Percentiles rank a stretch among this genome's conserved stretches.
phyloP scores from a whole-genome alignment of 352 stramenopile species.

The Pythium aquatile region DNA sequence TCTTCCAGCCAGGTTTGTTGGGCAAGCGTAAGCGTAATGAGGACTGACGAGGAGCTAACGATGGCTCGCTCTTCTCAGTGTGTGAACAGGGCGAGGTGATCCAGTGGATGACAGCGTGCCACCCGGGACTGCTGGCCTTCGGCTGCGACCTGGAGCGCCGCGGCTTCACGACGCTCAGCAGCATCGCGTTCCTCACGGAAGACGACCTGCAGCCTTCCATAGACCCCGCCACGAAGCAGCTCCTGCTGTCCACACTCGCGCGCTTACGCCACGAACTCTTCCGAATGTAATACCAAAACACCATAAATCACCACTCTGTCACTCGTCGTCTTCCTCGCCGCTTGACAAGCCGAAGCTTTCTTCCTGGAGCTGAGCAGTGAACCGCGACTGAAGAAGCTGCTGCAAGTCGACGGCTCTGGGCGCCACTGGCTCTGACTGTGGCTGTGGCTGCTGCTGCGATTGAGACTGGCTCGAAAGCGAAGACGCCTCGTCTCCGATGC shows the following conservation, averaged over 20 bases:
- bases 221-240: slow-evolving; percentile 35
- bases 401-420: slow-evolving; percentile 19
- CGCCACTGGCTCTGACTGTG: neutral
- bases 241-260: slow-evolving; percentile 65
- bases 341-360: slow-evolving; percentile 14
- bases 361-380: slow-evolving; percentile 17
- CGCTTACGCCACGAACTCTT: slow-evolving; percentile 77
- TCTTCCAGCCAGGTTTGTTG: slow-evolving; percentile 60
- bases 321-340: slow-evolving; percentile 12
- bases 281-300: slow-evolving; percentile 53
- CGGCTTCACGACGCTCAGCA: slow-evolving; percentile 64
- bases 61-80: slow-evolving; percentile 30
- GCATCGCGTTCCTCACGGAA: slow-evolving; percentile 40
- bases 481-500: slow-evolving; percentile 37
- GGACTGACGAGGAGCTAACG: neutral
- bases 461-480: neutral
- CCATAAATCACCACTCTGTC: neutral
- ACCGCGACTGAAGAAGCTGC: slow-evolving; percentile 25
- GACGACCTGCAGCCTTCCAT: slow-evolving; percentile 43
- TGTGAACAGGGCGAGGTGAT: slow-evolving; percentile 79
- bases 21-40: neutral
- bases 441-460: neutral
- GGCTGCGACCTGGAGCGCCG: slow-evolving; percentile 55
- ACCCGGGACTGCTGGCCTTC: slow-evolving; percentile 60
- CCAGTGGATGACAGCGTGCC: slow-evolving; percentile 83